Evolutionary conservation across 2,329 filamentous ascomycete species (phyloP), one percentile per base, ranked within the genome.

Genomic region (Arthrobotrys sphaeroides): DNA sequence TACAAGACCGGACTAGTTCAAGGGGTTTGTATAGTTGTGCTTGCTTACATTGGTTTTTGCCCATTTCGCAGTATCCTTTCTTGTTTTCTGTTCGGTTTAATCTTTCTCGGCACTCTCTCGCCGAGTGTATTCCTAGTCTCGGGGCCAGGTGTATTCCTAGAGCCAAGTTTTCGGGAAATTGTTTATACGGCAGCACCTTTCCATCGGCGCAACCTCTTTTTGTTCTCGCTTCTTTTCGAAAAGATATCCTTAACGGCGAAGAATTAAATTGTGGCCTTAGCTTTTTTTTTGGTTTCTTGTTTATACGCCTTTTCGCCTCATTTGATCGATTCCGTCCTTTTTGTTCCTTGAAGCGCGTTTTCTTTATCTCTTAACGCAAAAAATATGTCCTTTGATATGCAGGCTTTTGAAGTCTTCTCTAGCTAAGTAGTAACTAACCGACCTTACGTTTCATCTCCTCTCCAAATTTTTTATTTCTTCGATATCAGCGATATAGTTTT

Each of bases 401-500:
- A 18, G 42, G 42, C 6, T 31, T 36, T n/a, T 9, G 47, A 13
- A 18, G 5, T 53, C 28, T 51, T 67, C 18, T 13, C 24, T 69
- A 36, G 40, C 33, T 51, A 51, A 43, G 24, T 47, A n/a, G 12
- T 38, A 55, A 55, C 28, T 24, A 55, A 38, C 18, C 7, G 31
- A 36, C 49, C n/a, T n/a, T 20, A 20, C 12, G 51, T 3, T 38
- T 38, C 3, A 55, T 55, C 51, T 55, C 51, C 51, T 9, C 51
- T 55, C 43, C 20, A 24, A 28, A 38, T 22, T 45, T 72, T 49
- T 61, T 45, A 26, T 47, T 57, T 47, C 18, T 28, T 64, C 36
- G 55, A 45, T 61, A 70, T 70, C 66, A 62, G 53, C 66, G 66
- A 62, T 70, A 70, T 69, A 59, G 20, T 47, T 36, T 33, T n/a